Evolutionary conservation across 192 early-diverging fungal genomes (phyloP).

Genomic region (Thamnidium elegans): DNA sequence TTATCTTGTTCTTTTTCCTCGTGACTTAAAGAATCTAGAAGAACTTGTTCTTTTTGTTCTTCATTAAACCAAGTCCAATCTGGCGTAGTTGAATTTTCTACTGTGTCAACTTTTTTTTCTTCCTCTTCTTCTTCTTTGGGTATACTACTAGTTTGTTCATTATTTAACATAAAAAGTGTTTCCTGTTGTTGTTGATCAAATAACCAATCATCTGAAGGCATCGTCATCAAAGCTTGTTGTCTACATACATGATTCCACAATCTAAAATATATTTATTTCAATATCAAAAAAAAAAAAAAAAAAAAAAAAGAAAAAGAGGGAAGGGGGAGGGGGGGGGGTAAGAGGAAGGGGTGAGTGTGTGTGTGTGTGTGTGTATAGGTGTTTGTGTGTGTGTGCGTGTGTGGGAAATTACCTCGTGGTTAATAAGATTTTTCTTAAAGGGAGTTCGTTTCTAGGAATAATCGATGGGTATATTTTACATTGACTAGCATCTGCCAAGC

Average conservation of each 20-base stretch:
- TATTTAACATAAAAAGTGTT: no score
- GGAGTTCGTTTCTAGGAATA: constrained; percentile 20
- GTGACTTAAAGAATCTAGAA: constrained; percentile 1
- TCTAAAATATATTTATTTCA: background rate
- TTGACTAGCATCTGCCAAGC: constrained; percentile 21
- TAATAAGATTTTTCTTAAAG: constrained; percentile 22
- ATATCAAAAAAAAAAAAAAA: background rate
- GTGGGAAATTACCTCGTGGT: constrained; percentile 18
- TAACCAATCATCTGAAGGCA: constrained; percentile 7
- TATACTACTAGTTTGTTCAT: no score
- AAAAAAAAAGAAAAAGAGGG: background rate
- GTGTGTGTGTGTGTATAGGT: background rate
- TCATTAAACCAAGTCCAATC: constrained; percentile 3
- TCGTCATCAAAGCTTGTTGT: constrained; percentile 4
- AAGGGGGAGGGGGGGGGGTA: no score
- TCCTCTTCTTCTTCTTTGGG: background rate
- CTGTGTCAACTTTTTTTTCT: background rate
- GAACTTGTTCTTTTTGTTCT: background rate
- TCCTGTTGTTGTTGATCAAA: constrained; percentile 1
- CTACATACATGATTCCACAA: constrained; percentile 19
- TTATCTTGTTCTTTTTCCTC: background rate
- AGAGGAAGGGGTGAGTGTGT: no score
- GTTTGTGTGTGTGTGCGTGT: background rate
- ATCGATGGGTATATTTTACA: constrained; percentile 19
- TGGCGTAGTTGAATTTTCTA: background rate